Evolutionary conservation across 2,329 filamentous ascomycete genomes (phyloP).

Genomic region (Aquanectria penicillioides): DNA sequence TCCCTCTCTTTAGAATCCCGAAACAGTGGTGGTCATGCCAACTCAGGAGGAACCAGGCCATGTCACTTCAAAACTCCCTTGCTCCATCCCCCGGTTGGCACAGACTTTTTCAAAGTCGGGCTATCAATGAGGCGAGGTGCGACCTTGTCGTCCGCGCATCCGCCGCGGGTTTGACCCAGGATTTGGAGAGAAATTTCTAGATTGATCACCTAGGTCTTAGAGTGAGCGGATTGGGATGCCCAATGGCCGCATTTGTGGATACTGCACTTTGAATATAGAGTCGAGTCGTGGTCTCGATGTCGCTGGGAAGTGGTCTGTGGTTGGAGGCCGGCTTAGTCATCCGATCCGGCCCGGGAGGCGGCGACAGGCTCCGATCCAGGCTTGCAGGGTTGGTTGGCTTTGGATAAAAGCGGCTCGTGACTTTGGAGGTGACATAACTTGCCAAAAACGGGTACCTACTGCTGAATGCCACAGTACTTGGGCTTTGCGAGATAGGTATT

Average conservation of each 20-base stretch:
- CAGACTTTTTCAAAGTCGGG: not conserved
- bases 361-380: not conserved
- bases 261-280: conserved; percentile 32
- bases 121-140: not conserved
- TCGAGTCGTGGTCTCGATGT: conserved; percentile 38
- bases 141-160: not conserved
- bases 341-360: not conserved
- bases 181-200: conserved; percentile 27
- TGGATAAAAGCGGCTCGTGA: conserved; percentile 1
- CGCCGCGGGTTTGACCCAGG: conserved; percentile 13
- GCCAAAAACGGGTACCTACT: too few relatives aligned
- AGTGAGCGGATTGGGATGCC: conserved; percentile 25
- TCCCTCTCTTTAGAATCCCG: conserved; percentile 19
- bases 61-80: conserved; percentile 18
- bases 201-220: conserved; percentile 15
- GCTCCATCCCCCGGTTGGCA: conserved; percentile 2
- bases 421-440: not conserved
- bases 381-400: not conserved
- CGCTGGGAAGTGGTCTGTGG: conserved; percentile 35
- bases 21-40: conserved; percentile 22
- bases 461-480: too few relatives aligned
- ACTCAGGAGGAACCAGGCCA: conserved; percentile 14
- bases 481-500: too few relatives aligned
- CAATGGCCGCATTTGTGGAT: conserved; percentile 43
- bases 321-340: conserved; percentile 38